Evolutionary conservation across 176 grass and related monocot genomes (phyloP).

Genomic region (Cocos nucifera): DNA sequence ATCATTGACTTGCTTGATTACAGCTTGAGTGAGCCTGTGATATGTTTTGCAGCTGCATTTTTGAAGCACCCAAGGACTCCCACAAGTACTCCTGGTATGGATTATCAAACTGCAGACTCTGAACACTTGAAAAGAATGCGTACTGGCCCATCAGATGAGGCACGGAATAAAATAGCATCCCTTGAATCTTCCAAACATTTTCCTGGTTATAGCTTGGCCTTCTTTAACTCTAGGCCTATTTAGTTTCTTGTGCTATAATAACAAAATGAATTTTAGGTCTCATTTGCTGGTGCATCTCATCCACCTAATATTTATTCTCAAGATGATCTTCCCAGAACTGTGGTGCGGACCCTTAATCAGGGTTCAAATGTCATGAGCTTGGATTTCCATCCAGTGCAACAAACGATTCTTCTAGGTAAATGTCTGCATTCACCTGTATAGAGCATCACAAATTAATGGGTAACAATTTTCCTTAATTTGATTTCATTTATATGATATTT

Average conservation of each 20-base stretch:
- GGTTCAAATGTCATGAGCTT: conserved; percentile 97
- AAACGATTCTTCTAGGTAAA: conserved; percentile 95
- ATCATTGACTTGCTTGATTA: too few relatives aligned
- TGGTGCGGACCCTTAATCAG: conserved; percentile 77
- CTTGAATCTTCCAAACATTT: background rate
- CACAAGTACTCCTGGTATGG: conserved; percentile 68
- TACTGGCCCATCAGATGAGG: conserved; percentile 90
- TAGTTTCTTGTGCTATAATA: conserved; percentile 14
- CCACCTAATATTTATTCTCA: conserved; percentile 79
- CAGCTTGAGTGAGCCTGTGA: too few relatives aligned
- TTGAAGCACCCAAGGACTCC: conserved; percentile 89
- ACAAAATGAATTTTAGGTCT: conserved; percentile 38
- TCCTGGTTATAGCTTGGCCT: conserved; percentile 1
- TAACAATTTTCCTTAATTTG: too few relatives aligned
- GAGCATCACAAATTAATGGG: too few relatives aligned
- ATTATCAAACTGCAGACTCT: conserved; percentile 97
- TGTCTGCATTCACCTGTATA: background rate
- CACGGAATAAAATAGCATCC: conserved; percentile 19
- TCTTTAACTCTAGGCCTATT: too few relatives aligned
- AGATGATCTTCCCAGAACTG: conserved; percentile 93
- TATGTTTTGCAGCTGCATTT: conserved; percentile 61
- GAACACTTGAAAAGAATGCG: conserved; percentile 99
- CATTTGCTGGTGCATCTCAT: conserved; percentile 88
- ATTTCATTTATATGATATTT: background rate
- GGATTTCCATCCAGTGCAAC: conserved; percentile 90